Evolutionary conservation across 2,329 filamentous ascomycete genomes (phyloP).

Genomic region (Colletotrichum tamarilloi): DNA sequence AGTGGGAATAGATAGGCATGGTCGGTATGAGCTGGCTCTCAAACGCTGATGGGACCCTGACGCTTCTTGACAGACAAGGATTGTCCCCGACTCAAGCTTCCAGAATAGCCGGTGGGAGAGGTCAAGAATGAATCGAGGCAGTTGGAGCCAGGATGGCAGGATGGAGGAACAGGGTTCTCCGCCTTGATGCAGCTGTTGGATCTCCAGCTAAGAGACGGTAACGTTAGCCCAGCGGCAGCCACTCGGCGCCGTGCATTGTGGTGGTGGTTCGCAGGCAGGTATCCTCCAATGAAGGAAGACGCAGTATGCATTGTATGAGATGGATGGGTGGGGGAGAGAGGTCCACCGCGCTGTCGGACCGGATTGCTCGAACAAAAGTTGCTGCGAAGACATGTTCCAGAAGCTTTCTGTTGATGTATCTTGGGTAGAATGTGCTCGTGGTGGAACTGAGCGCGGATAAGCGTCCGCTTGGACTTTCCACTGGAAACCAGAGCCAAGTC

Average conservation of each 20-base stretch:
- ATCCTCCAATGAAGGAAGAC: background rate
- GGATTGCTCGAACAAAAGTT: background rate
- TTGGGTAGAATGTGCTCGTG: background rate
- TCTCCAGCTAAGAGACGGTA: slow-evolving; percentile 15
- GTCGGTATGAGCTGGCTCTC: background rate
- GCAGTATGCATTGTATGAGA: background rate
- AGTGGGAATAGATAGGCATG: background rate
- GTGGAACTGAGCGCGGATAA: background rate
- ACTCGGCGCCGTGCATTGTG: slow-evolving; percentile 16
- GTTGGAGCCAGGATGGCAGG: background rate
- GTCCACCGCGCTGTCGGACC: background rate
- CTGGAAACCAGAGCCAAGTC: background rate
- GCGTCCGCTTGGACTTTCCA: slow-evolving; percentile 9
- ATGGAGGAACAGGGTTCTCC: slow-evolving; percentile 20
- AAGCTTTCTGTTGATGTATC: background rate
- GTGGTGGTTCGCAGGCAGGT: background rate
- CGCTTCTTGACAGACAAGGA: slow-evolving; percentile 19
- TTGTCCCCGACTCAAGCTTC: background rate
- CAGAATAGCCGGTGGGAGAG: background rate
- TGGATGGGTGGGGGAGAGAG: background rate
- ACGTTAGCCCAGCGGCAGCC: slow-evolving; percentile 16
- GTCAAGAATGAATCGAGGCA: background rate
- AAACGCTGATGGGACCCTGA: background rate
- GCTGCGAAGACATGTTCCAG: background rate
- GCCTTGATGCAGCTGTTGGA: slow-evolving; percentile 21